Evolutionary conservation across 768 basidiomycete genomes (phyloP), one percentile per base, ranked within the genome.

Genomic region (Tricholoma hemisulphureum): DNA sequence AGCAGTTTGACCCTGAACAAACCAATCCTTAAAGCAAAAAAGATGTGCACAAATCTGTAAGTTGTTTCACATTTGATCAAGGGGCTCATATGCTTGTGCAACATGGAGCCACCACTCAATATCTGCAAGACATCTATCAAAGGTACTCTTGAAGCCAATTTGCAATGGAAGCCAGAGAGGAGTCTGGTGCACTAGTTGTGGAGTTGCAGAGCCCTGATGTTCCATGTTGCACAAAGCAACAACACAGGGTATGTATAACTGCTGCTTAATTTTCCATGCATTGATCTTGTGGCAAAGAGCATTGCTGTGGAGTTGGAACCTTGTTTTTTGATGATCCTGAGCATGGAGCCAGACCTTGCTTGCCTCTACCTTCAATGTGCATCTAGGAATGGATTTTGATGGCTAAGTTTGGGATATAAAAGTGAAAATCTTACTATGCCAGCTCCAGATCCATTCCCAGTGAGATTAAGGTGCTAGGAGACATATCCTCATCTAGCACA

Each of bases 71-170:
- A 72, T 31, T 1, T 53, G 54, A 9, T 63, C 58, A 4, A 72
- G 62, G 0, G 67, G 53, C 41, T 74, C 69, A 29, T 63, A 50
- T 0, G 68, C 70, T 51, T 72, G 72, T 0, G 62, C 68, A 0
- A 61, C 20, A 3, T 63, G 65, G 1, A 70, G 55, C 8, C 59
- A 49, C 56, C 58, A 68, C 35, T 73, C 67, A 3, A 68, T 63
- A 3, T 50, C 14, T 5, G 14, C 26, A 1, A 65, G 51, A 9
- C 32, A 46, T 10, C 21, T 13, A 23, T 56, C 23, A 26, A 56
- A 53, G 3, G 13, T 16, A 2, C 37, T 39, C n/a, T 56, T 28
- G 2, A 24, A 7, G 6, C 55, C 13, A 23, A 67, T 52, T 32
- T 61, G 59, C 3, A 68, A 70, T 6, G 68, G 71, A 16, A 70